phyloP scores from a whole-genome alignment of 352 stramenopile species.

The Thalassiosira livingstoniorum region DNA sequence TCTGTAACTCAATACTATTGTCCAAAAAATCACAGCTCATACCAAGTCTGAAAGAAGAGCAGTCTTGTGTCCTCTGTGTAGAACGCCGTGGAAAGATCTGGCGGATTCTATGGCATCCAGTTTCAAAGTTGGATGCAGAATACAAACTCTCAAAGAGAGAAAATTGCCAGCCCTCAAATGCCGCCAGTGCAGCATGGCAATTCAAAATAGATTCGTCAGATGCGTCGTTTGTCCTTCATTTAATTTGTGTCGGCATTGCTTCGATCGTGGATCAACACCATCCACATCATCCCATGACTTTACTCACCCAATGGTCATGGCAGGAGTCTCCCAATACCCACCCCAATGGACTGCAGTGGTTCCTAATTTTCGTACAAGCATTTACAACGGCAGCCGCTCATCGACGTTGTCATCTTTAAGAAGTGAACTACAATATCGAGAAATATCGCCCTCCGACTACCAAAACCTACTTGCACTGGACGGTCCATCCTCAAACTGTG shows the following conservation, averaged over 20 bases:
- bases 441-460: constrained; percentile 12
- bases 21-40: too few species aligned
- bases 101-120: neutral
- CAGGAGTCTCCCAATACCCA: constrained; percentile 16
- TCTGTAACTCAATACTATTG: too few species aligned
- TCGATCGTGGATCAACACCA: constrained; percentile 16
- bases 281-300: constrained; percentile 3
- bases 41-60: constrained; percentile 33
- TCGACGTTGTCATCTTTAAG: neutral
- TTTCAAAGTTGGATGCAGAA: neutral
- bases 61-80: constrained; percentile 58
- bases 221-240: constrained; percentile 21
- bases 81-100: constrained; percentile 34
- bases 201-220: constrained; percentile 3
- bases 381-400: neutral
- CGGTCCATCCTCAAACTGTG: neutral
- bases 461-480: constrained; percentile 10
- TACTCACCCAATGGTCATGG: constrained; percentile 13
- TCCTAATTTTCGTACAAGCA: constrained; percentile 3
- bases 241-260: constrained; percentile 17
- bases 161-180: neutral
- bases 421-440: constrained; percentile 15
- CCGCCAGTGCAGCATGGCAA: neutral
- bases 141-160: neutral
- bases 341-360: constrained; percentile 6